Base-by-base conservation (phyloP, 1,284 basidiomycete genomes). In the Ganoderma meredithae region DNA sequence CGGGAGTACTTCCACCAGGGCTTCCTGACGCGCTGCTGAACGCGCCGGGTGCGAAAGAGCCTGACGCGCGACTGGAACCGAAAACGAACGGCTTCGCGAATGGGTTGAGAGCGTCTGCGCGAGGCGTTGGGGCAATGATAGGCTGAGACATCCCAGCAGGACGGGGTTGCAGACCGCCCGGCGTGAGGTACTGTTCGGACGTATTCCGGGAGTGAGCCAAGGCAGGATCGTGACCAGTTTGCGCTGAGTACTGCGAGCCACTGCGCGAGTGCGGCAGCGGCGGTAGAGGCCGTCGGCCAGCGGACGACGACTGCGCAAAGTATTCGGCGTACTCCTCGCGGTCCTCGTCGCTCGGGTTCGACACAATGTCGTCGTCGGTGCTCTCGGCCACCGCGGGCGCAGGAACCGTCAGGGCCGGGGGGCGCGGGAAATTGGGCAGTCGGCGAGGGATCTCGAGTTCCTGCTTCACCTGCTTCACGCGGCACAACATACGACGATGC, bases 1-100 rank as follows among this genome's bases (percentile, higher is more conserved):
- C 79, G 75, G 74, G 67, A 1, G 72, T 71, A 6, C 73, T 7
- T 36, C 25, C 41, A 9, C 41, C 59, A 47, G 67, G 63, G 2
- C 62, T 62, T 3, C 64, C 70, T 15, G 69, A 80, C 74, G 68
- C 77, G 76, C 58, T 68, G 27, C 63, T 39, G 55, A 71, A 69
- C 19, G 70, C 49, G 27, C 68, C 66, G 17, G 66, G 43, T 0
- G 70, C 64, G 66, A 69, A 72, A 15, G 71, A 71, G 78, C 79
- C 70, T 67, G 60, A 75, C 49, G 64, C 73, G n/a, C 74, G 71
- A 49, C 58, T 63, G 27, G 76, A 25, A 60, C 91, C 92, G 77
- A 94, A 94, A 9, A 93, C 89, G 71, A 95, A 95, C 0, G 93
- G 91, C 75, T 92, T 93, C 12, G 93, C 93, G 65, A 87, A 83